Percentiles rank a stretch among this genome's conserved stretches.
Conservation (phyloP, 495 filamentous ascomycete species). For the Jackrogersella multiformis region DNA sequence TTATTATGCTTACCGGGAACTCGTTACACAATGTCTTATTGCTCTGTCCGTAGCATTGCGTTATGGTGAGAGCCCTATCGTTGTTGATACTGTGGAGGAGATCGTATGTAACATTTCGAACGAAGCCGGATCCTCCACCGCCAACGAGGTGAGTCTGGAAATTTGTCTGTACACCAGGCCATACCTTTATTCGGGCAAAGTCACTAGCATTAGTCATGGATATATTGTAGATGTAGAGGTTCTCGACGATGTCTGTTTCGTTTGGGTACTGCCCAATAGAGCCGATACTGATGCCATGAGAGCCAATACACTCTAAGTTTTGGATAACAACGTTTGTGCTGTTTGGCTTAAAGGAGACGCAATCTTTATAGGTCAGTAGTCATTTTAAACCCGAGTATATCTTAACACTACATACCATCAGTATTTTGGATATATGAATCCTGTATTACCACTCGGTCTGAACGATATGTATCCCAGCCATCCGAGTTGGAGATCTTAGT, state of each 20-base stretch:
- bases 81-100: conserved; percentile 65
- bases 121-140: conserved; percentile 49
- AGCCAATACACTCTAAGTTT: conserved; percentile 74
- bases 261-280: conserved; percentile 46
- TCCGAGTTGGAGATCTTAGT: conserved; percentile 66
- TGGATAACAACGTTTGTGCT: conserved; percentile 77
- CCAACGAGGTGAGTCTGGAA: conserved; percentile 45
- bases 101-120: conserved; percentile 67
- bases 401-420: conserved; percentile 54
- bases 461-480: conserved; percentile 76
- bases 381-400: no score
- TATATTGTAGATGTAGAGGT: conserved; percentile 46
- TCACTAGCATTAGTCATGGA: conserved; percentile 47
- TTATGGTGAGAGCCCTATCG: conserved; percentile 68
- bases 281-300: conserved; percentile 51
- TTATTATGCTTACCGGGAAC: conserved; percentile 24
- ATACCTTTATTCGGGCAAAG: conserved; percentile 48
- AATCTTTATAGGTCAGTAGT: conserved; percentile 51
- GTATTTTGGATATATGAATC: conserved; percentile 74
- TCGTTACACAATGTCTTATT: conserved; percentile 37
- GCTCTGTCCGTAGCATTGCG: conserved; percentile 68
- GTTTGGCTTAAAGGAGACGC: conserved; percentile 83
- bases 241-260: conserved; percentile 46
- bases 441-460: conserved; percentile 69
- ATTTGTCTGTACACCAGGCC: conserved; percentile 42